Conservation (phyloP, 176 grass and related monocot genomes). For the Ensete glaucum region DNA sequence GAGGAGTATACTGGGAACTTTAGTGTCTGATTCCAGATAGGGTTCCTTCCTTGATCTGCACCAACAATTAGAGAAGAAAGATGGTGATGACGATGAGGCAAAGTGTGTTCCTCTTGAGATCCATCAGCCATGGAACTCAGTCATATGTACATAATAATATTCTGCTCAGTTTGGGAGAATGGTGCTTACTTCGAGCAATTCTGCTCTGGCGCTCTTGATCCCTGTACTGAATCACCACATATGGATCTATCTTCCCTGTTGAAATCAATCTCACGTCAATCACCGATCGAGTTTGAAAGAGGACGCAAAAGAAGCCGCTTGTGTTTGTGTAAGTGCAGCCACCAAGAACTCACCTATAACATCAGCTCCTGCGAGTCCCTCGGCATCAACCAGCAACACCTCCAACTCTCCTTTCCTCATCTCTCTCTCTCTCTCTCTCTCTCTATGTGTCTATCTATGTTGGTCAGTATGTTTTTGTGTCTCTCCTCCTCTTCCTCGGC, state of each 20-base stretch:
- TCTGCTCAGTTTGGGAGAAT: too few relatives aligned
- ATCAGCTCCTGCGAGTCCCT: conserved; percentile 54
- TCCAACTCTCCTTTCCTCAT: conserved; percentile 71
- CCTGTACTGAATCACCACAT: conserved; percentile 59
- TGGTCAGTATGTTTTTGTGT: background rate
- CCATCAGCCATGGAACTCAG: background rate
- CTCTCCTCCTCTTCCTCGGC: background rate
- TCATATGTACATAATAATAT: too few relatives aligned
- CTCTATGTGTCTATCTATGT: background rate
- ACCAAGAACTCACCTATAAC: conserved; percentile 35
- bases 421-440: background rate
- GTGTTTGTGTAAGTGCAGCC: too few relatives aligned
- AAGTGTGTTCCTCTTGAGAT: background rate
- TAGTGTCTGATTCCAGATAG: conserved; percentile 76
- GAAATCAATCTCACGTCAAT: background rate
- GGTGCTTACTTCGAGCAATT: conserved; percentile 38
- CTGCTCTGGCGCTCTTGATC: conserved; percentile 80
- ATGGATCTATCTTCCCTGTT: conserved; percentile 80
- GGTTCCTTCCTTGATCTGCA: conserved; percentile 62
- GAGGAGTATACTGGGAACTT: conserved; percentile 56
- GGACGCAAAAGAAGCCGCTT: too few relatives aligned
- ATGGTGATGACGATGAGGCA: background rate
- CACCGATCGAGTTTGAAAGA: background rate
- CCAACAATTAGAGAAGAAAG: background rate
- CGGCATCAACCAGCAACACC: conserved; percentile 71